phyloP scores from a whole-genome alignment of 106 monocot genomes.

The Dendrobium nobile region DNA sequence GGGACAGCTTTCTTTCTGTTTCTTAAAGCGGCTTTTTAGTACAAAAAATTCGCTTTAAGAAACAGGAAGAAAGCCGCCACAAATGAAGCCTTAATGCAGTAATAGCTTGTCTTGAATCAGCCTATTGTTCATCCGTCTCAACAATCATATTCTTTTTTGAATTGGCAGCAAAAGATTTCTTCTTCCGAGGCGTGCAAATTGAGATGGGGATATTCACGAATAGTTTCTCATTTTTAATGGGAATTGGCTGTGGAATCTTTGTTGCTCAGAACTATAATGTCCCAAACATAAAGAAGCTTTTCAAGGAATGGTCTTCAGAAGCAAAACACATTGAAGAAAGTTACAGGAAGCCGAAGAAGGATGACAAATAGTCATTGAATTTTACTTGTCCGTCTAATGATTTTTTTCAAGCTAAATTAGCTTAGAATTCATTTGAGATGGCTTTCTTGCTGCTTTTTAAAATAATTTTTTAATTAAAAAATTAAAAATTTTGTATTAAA shows the following conservation, averaged over 20 bases:
- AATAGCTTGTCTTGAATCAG: too few species aligned
- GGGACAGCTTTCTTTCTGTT: too few species aligned
- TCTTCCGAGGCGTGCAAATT: not conserved
- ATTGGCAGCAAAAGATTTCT: not conserved
- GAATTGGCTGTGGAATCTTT: conserved; percentile 46
- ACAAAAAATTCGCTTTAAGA: too few species aligned
- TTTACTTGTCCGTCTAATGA: not conserved
- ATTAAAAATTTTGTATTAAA: too few species aligned
- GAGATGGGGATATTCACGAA: conserved; percentile 47
- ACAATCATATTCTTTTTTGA: not conserved
- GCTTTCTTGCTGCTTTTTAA: too few species aligned
- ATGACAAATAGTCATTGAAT: conserved; percentile 20
- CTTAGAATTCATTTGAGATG: too few species aligned
- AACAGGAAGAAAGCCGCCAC: too few species aligned
- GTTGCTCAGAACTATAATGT: conserved; percentile 49
- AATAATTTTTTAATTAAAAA: too few species aligned
- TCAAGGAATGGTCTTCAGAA: conserved; percentile 26
- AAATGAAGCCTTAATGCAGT: too few species aligned
- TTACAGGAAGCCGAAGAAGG: conserved; percentile 47
- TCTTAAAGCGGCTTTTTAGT: too few species aligned
- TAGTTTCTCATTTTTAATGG: conserved; percentile 38
- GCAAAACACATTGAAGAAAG: conserved; percentile 43
- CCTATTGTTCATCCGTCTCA: too few species aligned
- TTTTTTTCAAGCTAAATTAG: not conserved
- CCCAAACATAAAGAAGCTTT: conserved; percentile 39